Conservation (phyloP, 1,139 yeast species). For the Lizanozyma gosingica region DNA sequence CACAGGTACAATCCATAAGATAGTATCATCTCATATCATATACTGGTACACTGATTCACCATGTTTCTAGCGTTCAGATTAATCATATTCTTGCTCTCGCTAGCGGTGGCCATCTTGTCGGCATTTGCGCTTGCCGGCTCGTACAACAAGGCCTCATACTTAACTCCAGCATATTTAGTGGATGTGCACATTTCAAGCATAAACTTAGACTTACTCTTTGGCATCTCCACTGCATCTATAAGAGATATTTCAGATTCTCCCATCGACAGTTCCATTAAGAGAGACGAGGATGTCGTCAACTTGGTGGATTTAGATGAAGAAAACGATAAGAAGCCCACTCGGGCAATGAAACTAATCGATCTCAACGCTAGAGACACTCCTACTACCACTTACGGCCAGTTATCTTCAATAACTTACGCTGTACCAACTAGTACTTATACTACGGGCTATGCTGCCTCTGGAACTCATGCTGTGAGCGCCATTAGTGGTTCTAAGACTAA, state of each 20-base stretch:
- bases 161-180: constrained; percentile 29
- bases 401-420: not conserved
- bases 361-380: not conserved
- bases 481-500: not conserved
- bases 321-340: not conserved
- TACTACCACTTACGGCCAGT: not conserved
- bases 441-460: not conserved
- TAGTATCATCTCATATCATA: not conserved
- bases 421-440: not conserved
- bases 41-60: constrained; percentile 1
- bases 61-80: constrained; percentile 29
- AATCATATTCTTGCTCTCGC: constrained; percentile 24
- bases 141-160: constrained; percentile 24
- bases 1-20: too few species aligned
- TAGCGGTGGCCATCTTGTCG: constrained; percentile 26
- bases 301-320: too few species aligned
- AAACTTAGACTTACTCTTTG: not conserved
- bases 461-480: not conserved
- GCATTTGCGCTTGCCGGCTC: constrained; percentile 37
- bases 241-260: too few species aligned
- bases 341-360: not conserved
- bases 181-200: constrained; percentile 18
- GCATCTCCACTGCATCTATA: not conserved
- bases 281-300: not conserved
- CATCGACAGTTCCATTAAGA: not conserved